These are phyloP conservation scores for Adansonia digitata DNA, from an alignment of 345 rosid genomes.

Conservation along the genomic window DNA sequence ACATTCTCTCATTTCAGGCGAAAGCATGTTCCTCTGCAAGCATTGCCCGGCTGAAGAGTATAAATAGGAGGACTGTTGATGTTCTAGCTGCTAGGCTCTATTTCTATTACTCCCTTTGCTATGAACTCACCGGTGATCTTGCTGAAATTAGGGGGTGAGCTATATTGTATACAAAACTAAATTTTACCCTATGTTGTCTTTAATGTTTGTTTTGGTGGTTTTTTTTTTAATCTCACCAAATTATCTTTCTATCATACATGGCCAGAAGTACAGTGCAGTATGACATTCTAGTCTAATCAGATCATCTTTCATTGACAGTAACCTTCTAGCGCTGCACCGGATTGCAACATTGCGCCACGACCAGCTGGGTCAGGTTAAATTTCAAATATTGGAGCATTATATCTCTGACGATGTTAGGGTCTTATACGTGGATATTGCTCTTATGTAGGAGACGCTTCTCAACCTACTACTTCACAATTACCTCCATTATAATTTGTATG, in stretches of 20 bases:
- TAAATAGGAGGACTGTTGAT: constrained; percentile 50
- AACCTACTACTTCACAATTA: constrained; percentile 52
- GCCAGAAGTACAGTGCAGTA: not conserved
- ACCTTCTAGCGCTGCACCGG: constrained; percentile 50
- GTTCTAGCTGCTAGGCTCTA: constrained; percentile 50
- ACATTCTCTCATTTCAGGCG: constrained; percentile 26
- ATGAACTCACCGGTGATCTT: constrained; percentile 52
- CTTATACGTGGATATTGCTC: not conserved
- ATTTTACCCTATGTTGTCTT: not conserved
- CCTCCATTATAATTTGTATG: constrained; percentile 56
- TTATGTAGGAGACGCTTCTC: constrained; percentile 50
- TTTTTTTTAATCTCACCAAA: not conserved
- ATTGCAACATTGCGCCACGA: constrained; percentile 56
- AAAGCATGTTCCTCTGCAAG: constrained; percentile 48
- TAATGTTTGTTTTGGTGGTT: not conserved
- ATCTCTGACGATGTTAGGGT: not conserved
- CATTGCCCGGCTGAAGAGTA: constrained; percentile 37
- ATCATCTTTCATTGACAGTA: constrained; percentile 25
- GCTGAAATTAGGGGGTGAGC: constrained; percentile 55
- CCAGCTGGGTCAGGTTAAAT: constrained; percentile 53
- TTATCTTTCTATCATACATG: not conserved
- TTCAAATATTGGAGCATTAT: not conserved
- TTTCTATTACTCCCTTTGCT: constrained; percentile 52
- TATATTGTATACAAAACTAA: not conserved
- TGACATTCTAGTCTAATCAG: constrained; percentile 11